Conservation (phyloP, 2,329 filamentous ascomycete genomes). For the Nakataea oryzae region DNA sequence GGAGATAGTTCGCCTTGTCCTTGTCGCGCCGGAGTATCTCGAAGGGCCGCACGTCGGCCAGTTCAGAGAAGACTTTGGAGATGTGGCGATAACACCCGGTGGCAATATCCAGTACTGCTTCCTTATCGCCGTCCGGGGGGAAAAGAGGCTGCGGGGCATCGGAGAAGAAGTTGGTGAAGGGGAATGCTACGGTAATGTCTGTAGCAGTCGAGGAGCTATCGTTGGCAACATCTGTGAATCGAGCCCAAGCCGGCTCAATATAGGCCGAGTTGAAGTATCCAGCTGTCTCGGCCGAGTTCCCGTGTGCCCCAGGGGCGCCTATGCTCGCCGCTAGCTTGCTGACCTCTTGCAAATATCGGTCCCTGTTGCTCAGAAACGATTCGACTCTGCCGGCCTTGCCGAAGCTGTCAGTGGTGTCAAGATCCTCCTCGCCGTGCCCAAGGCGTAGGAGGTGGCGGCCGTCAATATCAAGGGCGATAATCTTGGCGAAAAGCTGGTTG, state of each 20-base stretch:
- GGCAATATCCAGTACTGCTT: constrained; percentile 63
- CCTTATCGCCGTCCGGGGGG: constrained; percentile 51
- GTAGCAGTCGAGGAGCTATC: constrained; percentile 44
- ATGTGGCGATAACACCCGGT: constrained; percentile 84
- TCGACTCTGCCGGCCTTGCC: constrained; percentile 93
- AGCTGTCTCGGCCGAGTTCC: constrained; percentile 90
- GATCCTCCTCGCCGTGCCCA: constrained; percentile 90
- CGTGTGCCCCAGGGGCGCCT: constrained; percentile 83
- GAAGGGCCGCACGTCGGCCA: constrained; percentile 89
- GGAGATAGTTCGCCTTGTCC: constrained; percentile 91
- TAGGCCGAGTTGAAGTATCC: constrained; percentile 95
- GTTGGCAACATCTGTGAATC: constrained; percentile 60
- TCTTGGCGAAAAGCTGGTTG: constrained; percentile 97
- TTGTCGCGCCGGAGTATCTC: constrained; percentile 82
- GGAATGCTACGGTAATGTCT: constrained; percentile 65
- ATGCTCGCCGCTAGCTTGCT: constrained; percentile 77
- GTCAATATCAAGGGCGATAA: constrained; percentile 91
- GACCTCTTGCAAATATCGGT: constrained; percentile 70
- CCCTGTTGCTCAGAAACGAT: constrained; percentile 83
- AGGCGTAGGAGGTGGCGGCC: constrained; percentile 85
- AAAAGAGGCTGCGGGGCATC: constrained; percentile 84
- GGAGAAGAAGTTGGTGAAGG: constrained; percentile 80
- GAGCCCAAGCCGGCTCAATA: constrained; percentile 77
- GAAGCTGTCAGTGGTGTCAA: constrained; percentile 77
- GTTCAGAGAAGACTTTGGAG: constrained; percentile 78